Percentiles rank a stretch among this genome's conserved stretches.
These are phyloP conservation scores for Hypoxylon rickii DNA, from an alignment of 495 filamentous ascomycete species.

Conservation along the genomic window DNA sequence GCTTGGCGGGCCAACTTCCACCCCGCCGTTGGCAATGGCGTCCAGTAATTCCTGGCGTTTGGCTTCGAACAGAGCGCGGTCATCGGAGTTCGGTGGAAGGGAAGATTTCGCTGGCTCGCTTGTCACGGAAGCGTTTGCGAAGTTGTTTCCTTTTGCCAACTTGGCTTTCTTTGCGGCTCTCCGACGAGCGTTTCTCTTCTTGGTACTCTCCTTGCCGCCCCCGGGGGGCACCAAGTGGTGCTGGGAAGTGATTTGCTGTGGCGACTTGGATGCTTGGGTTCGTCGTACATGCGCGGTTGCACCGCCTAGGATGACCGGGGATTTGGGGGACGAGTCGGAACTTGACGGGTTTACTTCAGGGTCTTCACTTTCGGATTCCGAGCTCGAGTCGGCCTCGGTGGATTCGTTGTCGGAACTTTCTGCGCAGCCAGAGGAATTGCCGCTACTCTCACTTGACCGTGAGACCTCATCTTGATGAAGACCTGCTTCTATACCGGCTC, in stretches of 20 bases:
- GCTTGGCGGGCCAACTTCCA: constrained; percentile 35
- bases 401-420: constrained; percentile 21
- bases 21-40: constrained; percentile 31
- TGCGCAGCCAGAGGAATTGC: constrained; percentile 9
- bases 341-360: background rate
- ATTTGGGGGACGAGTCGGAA: background rate
- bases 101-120: too few species aligned
- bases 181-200: constrained; percentile 50
- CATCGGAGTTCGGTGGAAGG: constrained; percentile 8
- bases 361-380: constrained; percentile 8
- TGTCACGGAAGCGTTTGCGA: background rate
- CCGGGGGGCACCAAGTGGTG: constrained; percentile 34
- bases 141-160: constrained; percentile 27
- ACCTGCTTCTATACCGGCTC: constrained; percentile 8
- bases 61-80: constrained; percentile 36
- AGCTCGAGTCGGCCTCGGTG: constrained; percentile 3
- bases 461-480: background rate
- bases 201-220: constrained; percentile 43
- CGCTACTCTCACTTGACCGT: background rate
- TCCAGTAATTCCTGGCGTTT: constrained; percentile 33
- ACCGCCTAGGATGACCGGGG: background rate
- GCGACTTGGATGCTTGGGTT: background rate
- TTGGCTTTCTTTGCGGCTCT: constrained; percentile 35
- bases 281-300: background rate
- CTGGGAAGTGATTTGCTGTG: background rate